These are phyloP conservation scores for Mycena sanguinolenta DNA, from an alignment of 768 basidiomycete species.

Conservation along the genomic window DNA sequence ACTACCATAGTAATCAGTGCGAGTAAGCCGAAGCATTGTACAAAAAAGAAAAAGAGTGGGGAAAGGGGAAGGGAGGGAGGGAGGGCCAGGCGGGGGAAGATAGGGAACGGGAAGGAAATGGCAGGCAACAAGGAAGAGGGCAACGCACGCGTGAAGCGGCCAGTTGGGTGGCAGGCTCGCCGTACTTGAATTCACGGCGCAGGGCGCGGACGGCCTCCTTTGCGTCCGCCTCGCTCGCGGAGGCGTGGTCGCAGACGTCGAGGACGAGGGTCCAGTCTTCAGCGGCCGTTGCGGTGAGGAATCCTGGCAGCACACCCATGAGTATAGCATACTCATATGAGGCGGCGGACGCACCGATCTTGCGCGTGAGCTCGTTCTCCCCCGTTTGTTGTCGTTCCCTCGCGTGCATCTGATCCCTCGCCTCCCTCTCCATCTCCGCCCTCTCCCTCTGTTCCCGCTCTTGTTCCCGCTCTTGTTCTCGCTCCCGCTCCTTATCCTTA, in stretches of 20 bases:
- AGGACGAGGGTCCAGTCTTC: slow-evolving; percentile 88
- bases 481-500: slow-evolving; percentile 36
- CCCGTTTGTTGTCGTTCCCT: slow-evolving; percentile 54
- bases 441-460: not conserved
- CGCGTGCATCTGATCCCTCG: slow-evolving; percentile 35
- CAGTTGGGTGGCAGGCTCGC: slow-evolving; percentile 80
- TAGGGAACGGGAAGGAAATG: too few relatives aligned
- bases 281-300: slow-evolving; percentile 80
- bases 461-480: slow-evolving; percentile 21
- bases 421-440: slow-evolving; percentile 50
- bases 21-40: too few relatives aligned
- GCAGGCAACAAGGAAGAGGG: too few relatives aligned
- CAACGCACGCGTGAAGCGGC: slow-evolving; percentile 78
- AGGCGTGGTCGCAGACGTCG: slow-evolving; percentile 89
- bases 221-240: slow-evolving; percentile 76
- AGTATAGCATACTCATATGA: not conserved
- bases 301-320: slow-evolving; percentile 63
- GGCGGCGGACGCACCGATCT: slow-evolving; percentile 70
- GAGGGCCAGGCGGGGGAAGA: too few relatives aligned
- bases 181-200: slow-evolving; percentile 89
- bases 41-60: too few relatives aligned
- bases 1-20: slow-evolving; percentile 51
- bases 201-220: slow-evolving; percentile 89
- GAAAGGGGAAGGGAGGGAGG: slow-evolving; percentile 4
- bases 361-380: slow-evolving; percentile 70